Evolutionary conservation across 805 yeast species (phyloP).

Genomic region (Pichia occidentalis): DNA sequence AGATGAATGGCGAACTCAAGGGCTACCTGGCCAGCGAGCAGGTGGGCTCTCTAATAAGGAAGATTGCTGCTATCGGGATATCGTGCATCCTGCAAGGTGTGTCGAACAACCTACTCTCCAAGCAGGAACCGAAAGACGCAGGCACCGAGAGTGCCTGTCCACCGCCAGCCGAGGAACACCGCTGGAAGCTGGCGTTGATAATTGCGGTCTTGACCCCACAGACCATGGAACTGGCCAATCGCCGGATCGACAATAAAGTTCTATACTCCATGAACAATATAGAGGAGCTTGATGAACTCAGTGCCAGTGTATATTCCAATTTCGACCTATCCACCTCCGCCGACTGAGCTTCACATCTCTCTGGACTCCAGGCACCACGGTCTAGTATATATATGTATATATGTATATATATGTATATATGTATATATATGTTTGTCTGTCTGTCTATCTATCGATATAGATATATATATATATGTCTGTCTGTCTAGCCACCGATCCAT

Average conservation of each 20-base stretch:
- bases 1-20: slow-evolving; percentile 26
- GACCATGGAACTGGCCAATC: slow-evolving; percentile 34
- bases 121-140: slow-evolving; percentile 4
- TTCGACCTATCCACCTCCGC: slow-evolving; percentile 39
- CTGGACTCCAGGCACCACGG: too few relatives aligned
- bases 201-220: slow-evolving; percentile 66
- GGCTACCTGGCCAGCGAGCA: slow-evolving; percentile 25
- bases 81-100: slow-evolving; percentile 43
- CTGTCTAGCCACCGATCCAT: too few relatives aligned
- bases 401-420: too few relatives aligned
- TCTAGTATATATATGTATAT: too few relatives aligned
- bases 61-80: slow-evolving; percentile 39
- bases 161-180: slow-evolving; percentile 10
- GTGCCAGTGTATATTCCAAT: slow-evolving; percentile 87
- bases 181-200: slow-evolving; percentile 56
- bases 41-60: slow-evolving; percentile 28
- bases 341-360: too few relatives aligned
- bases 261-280: slow-evolving; percentile 38
- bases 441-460: too few relatives aligned
- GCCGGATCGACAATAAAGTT: slow-evolving; percentile 27
- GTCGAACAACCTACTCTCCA: slow-evolving; percentile 14
- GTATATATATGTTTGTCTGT: too few relatives aligned
- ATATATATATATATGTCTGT: too few relatives aligned
- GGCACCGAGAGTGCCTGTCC: slow-evolving; percentile 1
- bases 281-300: slow-evolving; percentile 73